Percentiles rank a stretch among this genome's conserved stretches.
phyloP scores from a whole-genome alignment of 257 asterid genomes.

The Scutellaria galericulata region DNA sequence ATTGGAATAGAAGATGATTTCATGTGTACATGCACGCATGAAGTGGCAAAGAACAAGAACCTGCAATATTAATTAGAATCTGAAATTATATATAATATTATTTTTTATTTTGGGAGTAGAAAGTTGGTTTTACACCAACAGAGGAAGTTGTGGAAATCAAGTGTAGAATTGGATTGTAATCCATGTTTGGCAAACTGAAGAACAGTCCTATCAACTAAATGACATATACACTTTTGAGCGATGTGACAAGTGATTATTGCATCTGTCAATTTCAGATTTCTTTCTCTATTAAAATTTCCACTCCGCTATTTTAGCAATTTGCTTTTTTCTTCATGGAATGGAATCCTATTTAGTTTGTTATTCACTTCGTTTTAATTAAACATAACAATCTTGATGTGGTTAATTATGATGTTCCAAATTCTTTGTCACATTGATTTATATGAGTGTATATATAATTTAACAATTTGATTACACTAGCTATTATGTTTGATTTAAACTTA shows the following conservation, averaged over 20 bases:
- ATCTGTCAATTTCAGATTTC: slow-evolving; percentile 50
- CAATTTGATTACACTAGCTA: too few species aligned
- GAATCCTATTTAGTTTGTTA: slow-evolving; percentile 7
- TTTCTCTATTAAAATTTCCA: slow-evolving; percentile 9
- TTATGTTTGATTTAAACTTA: too few species aligned
- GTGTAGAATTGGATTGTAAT: slow-evolving; percentile 43
- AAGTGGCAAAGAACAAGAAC: too few species aligned
- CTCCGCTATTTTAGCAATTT: slow-evolving; percentile 24
- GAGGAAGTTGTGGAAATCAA: slow-evolving; percentile 49
- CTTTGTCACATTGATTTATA: neutral
- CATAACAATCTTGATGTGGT: slow-evolving; percentile 14
- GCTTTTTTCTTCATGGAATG: slow-evolving; percentile 1
- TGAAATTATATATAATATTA: neutral
- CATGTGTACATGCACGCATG: too few species aligned
- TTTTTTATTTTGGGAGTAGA: neutral
- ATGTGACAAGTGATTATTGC: slow-evolving; percentile 57
- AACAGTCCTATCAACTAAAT: slow-evolving; percentile 66
- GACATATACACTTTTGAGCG: slow-evolving; percentile 43
- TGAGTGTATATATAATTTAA: neutral
- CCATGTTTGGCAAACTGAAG: slow-evolving; percentile 57
- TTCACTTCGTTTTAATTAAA: slow-evolving; percentile 37
- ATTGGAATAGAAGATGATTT: too few species aligned
- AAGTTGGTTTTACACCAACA: slow-evolving; percentile 55
- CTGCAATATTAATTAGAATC: neutral
- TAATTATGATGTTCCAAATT: neutral